Percentiles rank a stretch among this genome's conserved stretches.
These are phyloP conservation scores for Teratosphaeria pseudoeucalypti DNA, from an alignment of 2,329 filamentous ascomycete genomes.

Conservation along the genomic window DNA sequence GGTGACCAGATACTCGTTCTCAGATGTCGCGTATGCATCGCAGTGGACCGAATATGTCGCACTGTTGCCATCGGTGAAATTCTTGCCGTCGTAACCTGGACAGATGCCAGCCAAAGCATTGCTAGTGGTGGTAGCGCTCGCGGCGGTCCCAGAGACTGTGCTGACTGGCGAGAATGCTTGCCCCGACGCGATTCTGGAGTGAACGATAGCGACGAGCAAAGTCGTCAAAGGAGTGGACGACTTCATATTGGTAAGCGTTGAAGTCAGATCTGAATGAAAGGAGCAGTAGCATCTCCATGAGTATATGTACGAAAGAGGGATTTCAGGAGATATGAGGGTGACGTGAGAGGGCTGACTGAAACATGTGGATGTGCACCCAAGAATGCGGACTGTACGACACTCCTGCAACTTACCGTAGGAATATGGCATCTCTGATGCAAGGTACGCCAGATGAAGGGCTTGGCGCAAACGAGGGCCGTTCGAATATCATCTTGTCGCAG, in stretches of 20 bases:
- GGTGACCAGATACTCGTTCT: slow-evolving; percentile 5
- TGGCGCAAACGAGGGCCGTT: not conserved
- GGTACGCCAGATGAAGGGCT: not conserved
- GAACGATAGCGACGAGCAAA: not conserved
- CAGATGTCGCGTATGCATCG: slow-evolving; percentile 9
- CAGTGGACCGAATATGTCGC: slow-evolving; percentile 14
- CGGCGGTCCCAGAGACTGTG: not conserved
- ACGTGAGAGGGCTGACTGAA: not conserved
- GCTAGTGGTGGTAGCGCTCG: not conserved
- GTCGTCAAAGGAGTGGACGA: not conserved
- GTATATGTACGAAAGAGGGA: not conserved
- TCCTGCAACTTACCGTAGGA: not conserved
- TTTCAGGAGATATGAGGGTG: not conserved
- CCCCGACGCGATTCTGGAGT: not conserved
- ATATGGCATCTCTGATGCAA: not conserved
- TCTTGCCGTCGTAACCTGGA: slow-evolving; percentile 14
- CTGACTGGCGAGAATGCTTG: not conserved
- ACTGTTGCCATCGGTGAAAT: slow-evolving; percentile 11
- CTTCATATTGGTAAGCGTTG: not conserved
- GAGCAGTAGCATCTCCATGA: too few species aligned
- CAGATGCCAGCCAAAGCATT: slow-evolving; percentile 9
- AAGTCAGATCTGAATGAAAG: not conserved
- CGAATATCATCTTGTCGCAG: not conserved
- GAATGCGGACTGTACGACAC: slow-evolving; percentile 2
- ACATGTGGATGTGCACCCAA: slow-evolving; percentile 2